These are phyloP conservation scores for Capsella rubella DNA, from an alignment of 441 rosid species.

Conservation along the genomic window DNA sequence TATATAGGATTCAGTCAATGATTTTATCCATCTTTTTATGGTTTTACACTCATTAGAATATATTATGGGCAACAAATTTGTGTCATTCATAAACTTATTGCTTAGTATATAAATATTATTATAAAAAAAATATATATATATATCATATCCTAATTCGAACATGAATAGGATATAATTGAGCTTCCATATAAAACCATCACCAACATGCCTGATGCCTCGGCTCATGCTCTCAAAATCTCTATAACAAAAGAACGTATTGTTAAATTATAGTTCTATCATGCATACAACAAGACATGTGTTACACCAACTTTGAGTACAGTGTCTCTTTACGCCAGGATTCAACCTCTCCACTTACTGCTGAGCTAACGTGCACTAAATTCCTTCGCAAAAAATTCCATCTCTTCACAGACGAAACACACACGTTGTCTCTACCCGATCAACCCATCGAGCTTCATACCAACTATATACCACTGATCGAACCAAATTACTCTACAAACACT, in stretches of 20 bases:
- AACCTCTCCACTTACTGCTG: not conserved
- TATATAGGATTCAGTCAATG: too few species aligned
- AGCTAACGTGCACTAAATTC: conserved; percentile 27
- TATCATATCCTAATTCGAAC: too few species aligned
- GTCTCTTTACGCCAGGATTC: not conserved
- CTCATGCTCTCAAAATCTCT: not conserved
- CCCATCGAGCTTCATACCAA: not conserved
- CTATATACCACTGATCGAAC: not conserved
- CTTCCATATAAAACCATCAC: too few species aligned
- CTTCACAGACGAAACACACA: not conserved
- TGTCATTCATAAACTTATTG: too few species aligned
- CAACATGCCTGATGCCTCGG: not conserved
- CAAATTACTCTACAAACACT: not conserved
- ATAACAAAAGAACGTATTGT: not conserved
- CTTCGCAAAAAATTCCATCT: not conserved
- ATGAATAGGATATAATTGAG: too few species aligned
- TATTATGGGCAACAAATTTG: too few species aligned
- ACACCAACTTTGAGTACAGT: not conserved
- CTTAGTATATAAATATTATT: too few species aligned
- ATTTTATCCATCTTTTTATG: too few species aligned
- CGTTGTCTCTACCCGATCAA: conserved; percentile 8
- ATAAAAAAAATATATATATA: too few species aligned
- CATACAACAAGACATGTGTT: conserved; percentile 11
- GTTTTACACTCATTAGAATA: too few species aligned
- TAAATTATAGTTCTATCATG: not conserved